Evolutionary conservation across 805 yeast species (phyloP).

Genomic region (Pichia thaimueangensis): DNA sequence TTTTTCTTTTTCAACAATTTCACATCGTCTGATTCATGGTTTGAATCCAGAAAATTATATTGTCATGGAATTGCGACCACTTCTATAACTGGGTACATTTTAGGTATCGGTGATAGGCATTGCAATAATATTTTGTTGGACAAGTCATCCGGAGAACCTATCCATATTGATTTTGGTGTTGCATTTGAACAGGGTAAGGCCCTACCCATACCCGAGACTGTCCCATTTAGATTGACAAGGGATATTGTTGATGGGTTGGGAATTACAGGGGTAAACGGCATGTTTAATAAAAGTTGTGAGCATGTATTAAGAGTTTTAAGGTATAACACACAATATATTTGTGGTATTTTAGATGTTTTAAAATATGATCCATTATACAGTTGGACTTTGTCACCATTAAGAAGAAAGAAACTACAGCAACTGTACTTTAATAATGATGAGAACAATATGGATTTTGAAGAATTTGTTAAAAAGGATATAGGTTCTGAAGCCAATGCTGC

Average conservation of each 20-base stretch:
- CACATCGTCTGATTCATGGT: constrained; percentile 69
- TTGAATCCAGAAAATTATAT: constrained; percentile 53
- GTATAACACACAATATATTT: constrained; percentile 57
- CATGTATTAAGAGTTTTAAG: constrained; percentile 64
- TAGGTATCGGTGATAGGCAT: constrained; percentile 95
- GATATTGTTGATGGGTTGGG: constrained; percentile 95
- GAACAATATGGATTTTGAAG: constrained; percentile 16
- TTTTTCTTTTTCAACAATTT: constrained; percentile 65
- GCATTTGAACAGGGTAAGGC: constrained; percentile 92
- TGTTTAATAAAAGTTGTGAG: constrained; percentile 68
- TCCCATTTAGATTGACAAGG: constrained; percentile 86
- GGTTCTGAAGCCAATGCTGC: constrained; percentile 79
- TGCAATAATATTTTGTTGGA: constrained; percentile 87
- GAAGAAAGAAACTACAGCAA: constrained; percentile 49
- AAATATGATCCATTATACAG: constrained; percentile 89
- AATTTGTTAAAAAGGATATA: constrained; percentile 19
- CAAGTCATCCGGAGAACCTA: constrained; percentile 76
- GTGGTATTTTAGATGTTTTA: constrained; percentile 77
- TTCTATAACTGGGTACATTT: constrained; percentile 79
- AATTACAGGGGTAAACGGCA: constrained; percentile 73
- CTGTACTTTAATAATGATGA: constrained; percentile 13
- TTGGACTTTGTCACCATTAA: constrained; percentile 81
- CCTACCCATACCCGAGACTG: constrained; percentile 83
- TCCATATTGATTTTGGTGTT: constrained; percentile 93
- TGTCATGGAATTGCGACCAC: constrained; percentile 75